Conservation (phyloP, 768 basidiomycete genomes). For the Mrakia frigida region DNA sequence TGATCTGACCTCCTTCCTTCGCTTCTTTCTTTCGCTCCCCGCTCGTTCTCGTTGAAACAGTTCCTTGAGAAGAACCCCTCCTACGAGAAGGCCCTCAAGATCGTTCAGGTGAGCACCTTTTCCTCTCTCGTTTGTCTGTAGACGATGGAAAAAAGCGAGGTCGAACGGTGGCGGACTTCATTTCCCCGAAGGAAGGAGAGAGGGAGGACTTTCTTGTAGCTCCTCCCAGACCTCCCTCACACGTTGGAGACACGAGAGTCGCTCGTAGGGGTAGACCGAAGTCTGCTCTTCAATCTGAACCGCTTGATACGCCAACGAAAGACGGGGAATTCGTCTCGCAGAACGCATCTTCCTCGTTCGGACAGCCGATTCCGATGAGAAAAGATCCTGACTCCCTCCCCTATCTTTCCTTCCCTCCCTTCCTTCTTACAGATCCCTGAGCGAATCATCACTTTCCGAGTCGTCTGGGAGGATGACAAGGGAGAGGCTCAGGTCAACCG, state of each 20-base stretch:
- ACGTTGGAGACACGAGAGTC: too few species aligned
- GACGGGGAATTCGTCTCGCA: too few species aligned
- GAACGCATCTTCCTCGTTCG: not conserved
- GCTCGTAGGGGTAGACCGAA: too few species aligned
- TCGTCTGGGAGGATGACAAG: slow-evolving; percentile 70
- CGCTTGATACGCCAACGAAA: too few species aligned
- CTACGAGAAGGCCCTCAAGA: slow-evolving; percentile 62
- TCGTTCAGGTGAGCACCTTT: slow-evolving; percentile 40
- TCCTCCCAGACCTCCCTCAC: not conserved
- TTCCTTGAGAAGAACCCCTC: slow-evolving; percentile 64
- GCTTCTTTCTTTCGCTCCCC: not conserved
- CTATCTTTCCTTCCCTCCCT: slow-evolving; percentile 35
- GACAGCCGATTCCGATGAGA: not conserved
- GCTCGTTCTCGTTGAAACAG: slow-evolving; percentile 24
- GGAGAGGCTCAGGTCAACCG: slow-evolving; percentile 62
- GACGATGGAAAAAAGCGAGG: not conserved
- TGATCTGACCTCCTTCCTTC: not conserved
- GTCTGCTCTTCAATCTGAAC: too few species aligned
- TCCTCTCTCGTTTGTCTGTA: not conserved
- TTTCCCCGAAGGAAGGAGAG: not conserved
- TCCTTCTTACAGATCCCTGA: slow-evolving; percentile 44
- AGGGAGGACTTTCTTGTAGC: not conserved
- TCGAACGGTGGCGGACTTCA: not conserved
- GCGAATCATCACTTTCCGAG: slow-evolving; percentile 59
- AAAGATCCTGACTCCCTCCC: not conserved